Evolutionary conservation across 2,329 filamentous ascomycete species (phyloP).

Genomic region (Penicillium verrucosum): DNA sequence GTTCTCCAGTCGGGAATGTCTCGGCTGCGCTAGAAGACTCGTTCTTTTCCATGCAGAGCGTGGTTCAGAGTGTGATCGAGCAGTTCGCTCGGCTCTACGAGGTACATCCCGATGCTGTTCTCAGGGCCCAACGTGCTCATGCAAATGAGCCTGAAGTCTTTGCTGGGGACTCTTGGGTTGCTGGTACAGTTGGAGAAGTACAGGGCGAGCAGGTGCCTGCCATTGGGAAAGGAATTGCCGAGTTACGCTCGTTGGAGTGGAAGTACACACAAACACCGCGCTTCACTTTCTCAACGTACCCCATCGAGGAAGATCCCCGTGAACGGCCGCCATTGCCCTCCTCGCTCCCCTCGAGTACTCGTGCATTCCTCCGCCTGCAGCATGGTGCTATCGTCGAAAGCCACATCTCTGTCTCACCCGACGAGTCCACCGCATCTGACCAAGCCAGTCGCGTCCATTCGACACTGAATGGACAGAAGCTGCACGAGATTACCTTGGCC

Average conservation of each 20-base stretch:
- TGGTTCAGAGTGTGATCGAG: slow-evolving; percentile 54
- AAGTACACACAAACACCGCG: slow-evolving; percentile 81
- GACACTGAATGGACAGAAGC: slow-evolving; percentile 38
- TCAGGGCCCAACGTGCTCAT: slow-evolving; percentile 33
- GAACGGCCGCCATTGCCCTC: slow-evolving; percentile 52
- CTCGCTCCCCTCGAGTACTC: slow-evolving; percentile 47
- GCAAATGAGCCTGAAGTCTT: slow-evolving; percentile 33
- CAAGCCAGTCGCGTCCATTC: slow-evolving; percentile 35
- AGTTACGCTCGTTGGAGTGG: slow-evolving; percentile 60
- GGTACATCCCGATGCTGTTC: slow-evolving; percentile 33
- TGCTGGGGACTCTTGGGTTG: slow-evolving; percentile 36
- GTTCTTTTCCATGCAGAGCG: slow-evolving; percentile 49
- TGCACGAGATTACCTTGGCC: slow-evolving; percentile 48
- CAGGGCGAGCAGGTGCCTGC: slow-evolving; percentile 46
- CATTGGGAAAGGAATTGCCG: slow-evolving; percentile 58
- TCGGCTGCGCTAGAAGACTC: slow-evolving; percentile 52
- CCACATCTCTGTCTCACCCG: slow-evolving; percentile 38
- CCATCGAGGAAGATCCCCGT: slow-evolving; percentile 58
- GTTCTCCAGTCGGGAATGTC: slow-evolving; percentile 79
- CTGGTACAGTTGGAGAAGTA: slow-evolving; percentile 52
- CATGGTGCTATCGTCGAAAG: slow-evolving; percentile 41
- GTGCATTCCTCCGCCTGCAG: slow-evolving; percentile 41
- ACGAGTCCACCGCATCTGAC: slow-evolving; percentile 29
- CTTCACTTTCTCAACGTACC: slow-evolving; percentile 67
- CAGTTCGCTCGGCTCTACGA: slow-evolving; percentile 70